Base-by-base conservation (phyloP, 768 basidiomycete species). In the Kockovaella imperatae region DNA sequence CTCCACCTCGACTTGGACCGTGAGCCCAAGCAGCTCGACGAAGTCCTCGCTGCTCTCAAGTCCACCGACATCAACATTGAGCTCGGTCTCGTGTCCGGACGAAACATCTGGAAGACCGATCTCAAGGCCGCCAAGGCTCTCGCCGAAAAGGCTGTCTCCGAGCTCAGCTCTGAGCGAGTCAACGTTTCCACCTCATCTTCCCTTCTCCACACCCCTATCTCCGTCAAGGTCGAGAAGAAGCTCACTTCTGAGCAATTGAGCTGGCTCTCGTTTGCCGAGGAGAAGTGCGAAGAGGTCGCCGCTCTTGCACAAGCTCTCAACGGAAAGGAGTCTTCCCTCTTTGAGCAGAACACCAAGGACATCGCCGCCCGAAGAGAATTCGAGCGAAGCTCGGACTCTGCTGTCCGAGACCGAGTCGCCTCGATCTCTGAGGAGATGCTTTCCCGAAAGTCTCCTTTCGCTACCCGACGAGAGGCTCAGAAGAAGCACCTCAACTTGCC, bases 21-120 rank as follows among this genome's bases (percentile, higher is more conserved):
- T 72, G 93, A 87, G 48, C 84, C 91, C 26, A 79, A 73, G 46
- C 95, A 99, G 74, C 82, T 99, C 56, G 83, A 86, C 42, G 77
- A 77, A 38, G 85, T 88, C 55, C 54, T 93, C 55, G 78, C 77
- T 35, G 89, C 88, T 48, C 71, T 96, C 73, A 95, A 90, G 78
- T 69, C 79, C 54, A 91, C 88, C 57, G 74, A 73, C 65, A 78
- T 89, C 54, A 68, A 83, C 56, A 79, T 99, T 44, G 97, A 95
- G 32, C 83, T 97, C 54, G 95, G 95, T 74, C 72, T 96, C 53
- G 86, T 99, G 56, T 97, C 95, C 36, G 95, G 95, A 46, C 89
- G 95, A 70, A 96, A 96, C 79, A 87, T 99, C 77, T 99, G 95
- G 95, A 99, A 97, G 82, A 84, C 81, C 54, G 91, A 97, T 75